Conservation (phyloP, 176 grass and related monocot genomes). For the Poa annua region DNA sequence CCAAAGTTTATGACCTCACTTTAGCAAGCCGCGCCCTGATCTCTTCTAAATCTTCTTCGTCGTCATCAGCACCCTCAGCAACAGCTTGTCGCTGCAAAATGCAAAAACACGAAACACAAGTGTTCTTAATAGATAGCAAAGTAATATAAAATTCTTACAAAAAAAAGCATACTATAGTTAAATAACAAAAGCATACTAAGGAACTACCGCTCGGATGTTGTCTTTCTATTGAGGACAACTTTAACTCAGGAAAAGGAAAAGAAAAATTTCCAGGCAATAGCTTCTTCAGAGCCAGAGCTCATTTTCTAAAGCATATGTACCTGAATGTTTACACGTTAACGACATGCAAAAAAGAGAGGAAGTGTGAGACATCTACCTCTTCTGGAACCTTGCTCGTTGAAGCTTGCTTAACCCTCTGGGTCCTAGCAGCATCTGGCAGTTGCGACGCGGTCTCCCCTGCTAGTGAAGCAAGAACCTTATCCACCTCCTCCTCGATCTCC, state of each 20-base stretch:
- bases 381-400: slow-evolving; percentile 58
- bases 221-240: background rate
- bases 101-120: background rate
- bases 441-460: slow-evolving; percentile 71
- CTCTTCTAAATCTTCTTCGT: slow-evolving; percentile 66
- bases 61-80: slow-evolving; percentile 66
- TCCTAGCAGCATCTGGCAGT: slow-evolving; percentile 76
- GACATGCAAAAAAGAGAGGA: slow-evolving; percentile 4
- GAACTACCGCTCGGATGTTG: background rate
- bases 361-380: slow-evolving; percentile 45
- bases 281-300: background rate
- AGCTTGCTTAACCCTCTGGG: slow-evolving; percentile 70
- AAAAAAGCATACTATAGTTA: too few species aligned
- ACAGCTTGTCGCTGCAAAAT: slow-evolving; percentile 52
- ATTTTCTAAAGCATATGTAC: background rate
- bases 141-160: too few species aligned
- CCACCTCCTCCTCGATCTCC: slow-evolving; percentile 92
- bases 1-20: slow-evolving; percentile 64
- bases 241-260: slow-evolving; percentile 14
- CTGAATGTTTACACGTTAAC: background rate
- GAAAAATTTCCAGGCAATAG: slow-evolving; percentile 4
- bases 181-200: background rate
- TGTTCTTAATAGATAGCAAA: background rate
- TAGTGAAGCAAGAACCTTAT: slow-evolving; percentile 85
- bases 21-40: slow-evolving; percentile 81